These are phyloP conservation scores for Termitomyces titanicus DNA, from an alignment of 768 basidiomycete genomes.

Conservation along the genomic window DNA sequence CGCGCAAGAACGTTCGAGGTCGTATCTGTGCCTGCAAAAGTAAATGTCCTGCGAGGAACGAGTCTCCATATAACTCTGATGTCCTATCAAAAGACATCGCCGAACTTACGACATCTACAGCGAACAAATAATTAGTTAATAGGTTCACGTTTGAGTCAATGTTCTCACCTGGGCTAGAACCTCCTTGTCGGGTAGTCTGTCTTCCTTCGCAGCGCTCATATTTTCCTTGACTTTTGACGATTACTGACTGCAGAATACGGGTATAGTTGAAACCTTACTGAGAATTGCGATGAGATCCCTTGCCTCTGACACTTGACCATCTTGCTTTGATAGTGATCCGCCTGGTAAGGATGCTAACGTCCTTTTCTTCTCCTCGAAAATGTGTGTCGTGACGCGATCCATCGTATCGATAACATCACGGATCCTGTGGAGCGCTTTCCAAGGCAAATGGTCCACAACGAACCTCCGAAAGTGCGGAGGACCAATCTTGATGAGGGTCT, in stretches of 20 bases:
- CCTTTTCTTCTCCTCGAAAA: conserved; percentile 31
- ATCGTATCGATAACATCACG: conserved; percentile 31
- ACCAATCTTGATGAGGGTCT: conserved; percentile 26
- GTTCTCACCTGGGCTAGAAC: conserved; percentile 28
- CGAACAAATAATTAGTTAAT: not conserved
- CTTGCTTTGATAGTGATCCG: conserved; percentile 23
- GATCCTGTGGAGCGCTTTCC: conserved; percentile 21
- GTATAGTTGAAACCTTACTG: conserved; percentile 11
- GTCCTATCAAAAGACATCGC: not conserved
- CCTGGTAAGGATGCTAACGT: conserved; percentile 20
- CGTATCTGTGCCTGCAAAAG: conserved; percentile 40
- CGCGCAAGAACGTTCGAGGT: conserved; percentile 38
- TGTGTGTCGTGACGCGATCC: conserved; percentile 25
- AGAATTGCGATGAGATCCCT: conserved; percentile 29
- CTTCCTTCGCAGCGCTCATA: conserved; percentile 24
- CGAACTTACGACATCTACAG: conserved; percentile 13
- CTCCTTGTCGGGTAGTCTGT: conserved; percentile 29
- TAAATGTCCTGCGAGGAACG: conserved; percentile 16
- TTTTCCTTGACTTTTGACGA: conserved; percentile 29
- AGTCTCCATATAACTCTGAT: not conserved
- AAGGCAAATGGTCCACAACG: conserved; percentile 23
- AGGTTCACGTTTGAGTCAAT: not conserved
- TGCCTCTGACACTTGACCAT: conserved; percentile 18
- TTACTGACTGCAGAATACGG: not conserved
- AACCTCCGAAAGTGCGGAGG: conserved; percentile 28